phyloP scores from a whole-genome alignment of 73 alveolate species.

The Paramecium primaurelia region DNA sequence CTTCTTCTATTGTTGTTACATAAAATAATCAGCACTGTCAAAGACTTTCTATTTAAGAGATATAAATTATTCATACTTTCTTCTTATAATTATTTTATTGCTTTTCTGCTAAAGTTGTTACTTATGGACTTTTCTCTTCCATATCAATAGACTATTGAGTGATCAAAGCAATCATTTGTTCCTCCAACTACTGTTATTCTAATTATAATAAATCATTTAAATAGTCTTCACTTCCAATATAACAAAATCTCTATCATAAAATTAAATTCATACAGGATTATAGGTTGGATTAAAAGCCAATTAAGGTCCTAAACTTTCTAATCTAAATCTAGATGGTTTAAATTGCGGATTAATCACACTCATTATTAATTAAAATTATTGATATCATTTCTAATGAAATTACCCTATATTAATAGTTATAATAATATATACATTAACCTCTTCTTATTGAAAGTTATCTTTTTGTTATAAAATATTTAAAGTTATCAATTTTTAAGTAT shows the following conservation, averaged over 20 bases:
- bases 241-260: neutral
- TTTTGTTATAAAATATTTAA: neutral
- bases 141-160: neutral
- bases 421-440: neutral
- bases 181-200: constrained; percentile 7
- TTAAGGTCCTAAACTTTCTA: constrained; percentile 28
- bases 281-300: neutral
- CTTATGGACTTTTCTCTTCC: neutral
- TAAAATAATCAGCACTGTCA: constrained; percentile 40
- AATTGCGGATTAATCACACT: neutral
- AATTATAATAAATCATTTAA: neutral
- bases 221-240: constrained; percentile 19
- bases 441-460: neutral
- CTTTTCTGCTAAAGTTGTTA: neutral
- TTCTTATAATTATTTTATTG: constrained; percentile 7
- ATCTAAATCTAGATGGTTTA: constrained; percentile 37
- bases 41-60: neutral
- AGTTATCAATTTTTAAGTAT: neutral
- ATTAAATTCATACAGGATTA: neutral
- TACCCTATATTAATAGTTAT: neutral
- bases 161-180: neutral
- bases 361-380: neutral
- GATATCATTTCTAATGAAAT: neutral
- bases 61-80: neutral
- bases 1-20: neutral